These are phyloP conservation scores for Croton setiger DNA, from an alignment of 441 rosid species.

Conservation along the genomic window DNA sequence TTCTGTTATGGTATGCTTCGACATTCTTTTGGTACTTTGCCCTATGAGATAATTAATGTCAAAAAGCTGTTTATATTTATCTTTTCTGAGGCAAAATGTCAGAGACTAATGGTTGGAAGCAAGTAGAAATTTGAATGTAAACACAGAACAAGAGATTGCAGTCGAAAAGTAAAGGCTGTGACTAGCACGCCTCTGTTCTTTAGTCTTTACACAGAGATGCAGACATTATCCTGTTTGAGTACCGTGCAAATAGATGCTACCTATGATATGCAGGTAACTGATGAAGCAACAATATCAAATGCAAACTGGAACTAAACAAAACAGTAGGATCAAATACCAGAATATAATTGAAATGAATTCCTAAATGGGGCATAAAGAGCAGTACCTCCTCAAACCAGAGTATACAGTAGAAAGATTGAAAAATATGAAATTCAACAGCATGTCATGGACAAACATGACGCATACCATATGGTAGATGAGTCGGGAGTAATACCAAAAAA, in stretches of 20 bases:
- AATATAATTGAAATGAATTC: background rate
- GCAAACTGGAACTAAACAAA: background rate
- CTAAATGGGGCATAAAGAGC: background rate
- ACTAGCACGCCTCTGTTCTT: too few species aligned
- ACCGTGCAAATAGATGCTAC: background rate
- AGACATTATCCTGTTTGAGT: background rate
- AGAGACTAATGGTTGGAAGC: background rate
- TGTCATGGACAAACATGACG: slow-evolving; percentile 20
- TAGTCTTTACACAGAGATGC: too few species aligned
- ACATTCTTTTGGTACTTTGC: slow-evolving; percentile 99
- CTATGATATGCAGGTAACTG: background rate
- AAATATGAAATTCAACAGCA: background rate
- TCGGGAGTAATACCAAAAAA: slow-evolving; percentile 95
- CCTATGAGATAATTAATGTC: slow-evolving; percentile 43
- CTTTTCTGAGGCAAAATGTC: slow-evolving; percentile 14
- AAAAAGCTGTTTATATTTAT: background rate
- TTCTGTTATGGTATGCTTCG: slow-evolving; percentile 93
- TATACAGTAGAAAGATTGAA: background rate
- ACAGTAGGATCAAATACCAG: background rate
- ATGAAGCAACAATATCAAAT: background rate
- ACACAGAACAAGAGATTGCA: too few species aligned
- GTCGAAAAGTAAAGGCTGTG: too few species aligned
- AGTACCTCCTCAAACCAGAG: background rate
- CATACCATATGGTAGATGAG: slow-evolving; percentile 98
- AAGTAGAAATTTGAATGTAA: background rate